These are phyloP conservation scores for Viola odorata DNA, from an alignment of 345 rosid genomes.

Conservation along the genomic window DNA sequence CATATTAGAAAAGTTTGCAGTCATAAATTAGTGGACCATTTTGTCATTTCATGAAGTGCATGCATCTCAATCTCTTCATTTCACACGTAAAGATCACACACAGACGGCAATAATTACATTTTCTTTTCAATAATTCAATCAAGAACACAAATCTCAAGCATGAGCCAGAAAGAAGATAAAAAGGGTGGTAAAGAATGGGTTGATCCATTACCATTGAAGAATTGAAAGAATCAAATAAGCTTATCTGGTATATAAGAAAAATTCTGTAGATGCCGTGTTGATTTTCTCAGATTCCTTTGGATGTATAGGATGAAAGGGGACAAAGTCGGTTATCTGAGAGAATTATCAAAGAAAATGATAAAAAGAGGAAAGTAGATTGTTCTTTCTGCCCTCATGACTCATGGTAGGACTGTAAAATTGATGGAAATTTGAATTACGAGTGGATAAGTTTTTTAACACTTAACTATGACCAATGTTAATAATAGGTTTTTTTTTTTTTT, in stretches of 20 bases:
- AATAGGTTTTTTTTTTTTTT: too few species aligned
- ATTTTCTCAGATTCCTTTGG: conserved; percentile 11
- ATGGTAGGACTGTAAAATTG: too few species aligned
- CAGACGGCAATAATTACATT: not conserved
- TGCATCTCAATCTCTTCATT: not conserved
- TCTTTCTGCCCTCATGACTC: too few species aligned
- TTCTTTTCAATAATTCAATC: not conserved
- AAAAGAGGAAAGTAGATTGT: too few species aligned
- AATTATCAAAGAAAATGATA: too few species aligned
- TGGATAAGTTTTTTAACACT: too few species aligned
- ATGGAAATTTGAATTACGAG: too few species aligned
- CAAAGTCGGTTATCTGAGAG: not conserved
- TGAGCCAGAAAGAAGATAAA: conserved; percentile 6
- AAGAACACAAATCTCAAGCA: conserved; percentile 1
- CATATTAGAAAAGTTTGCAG: conserved; percentile 15
- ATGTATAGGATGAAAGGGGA: not conserved
- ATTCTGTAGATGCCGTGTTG: conserved; percentile 1
- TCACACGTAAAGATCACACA: not conserved
- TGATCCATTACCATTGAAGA: not conserved
- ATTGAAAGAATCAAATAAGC: conserved; percentile 3
- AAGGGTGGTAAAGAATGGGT: not conserved
- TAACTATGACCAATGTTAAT: too few species aligned
- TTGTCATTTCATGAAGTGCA: conserved; percentile 23
- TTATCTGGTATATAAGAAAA: conserved; percentile 5
- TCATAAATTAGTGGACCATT: conserved; percentile 17